phyloP scores from a whole-genome alignment of 768 basidiomycete genomes.

The Russula emetica region DNA sequence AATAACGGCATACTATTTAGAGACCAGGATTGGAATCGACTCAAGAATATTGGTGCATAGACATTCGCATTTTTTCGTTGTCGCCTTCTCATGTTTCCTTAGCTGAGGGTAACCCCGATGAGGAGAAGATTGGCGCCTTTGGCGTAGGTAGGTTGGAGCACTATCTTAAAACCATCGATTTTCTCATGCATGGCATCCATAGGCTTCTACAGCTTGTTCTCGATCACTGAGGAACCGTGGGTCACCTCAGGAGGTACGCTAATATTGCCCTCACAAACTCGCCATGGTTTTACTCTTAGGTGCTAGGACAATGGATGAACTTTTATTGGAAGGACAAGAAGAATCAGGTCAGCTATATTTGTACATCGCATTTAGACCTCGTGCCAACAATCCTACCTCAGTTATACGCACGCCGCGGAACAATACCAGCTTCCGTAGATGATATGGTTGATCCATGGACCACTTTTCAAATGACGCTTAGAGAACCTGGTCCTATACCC shows the following conservation, averaged over 20 bases:
- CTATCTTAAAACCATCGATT: neutral
- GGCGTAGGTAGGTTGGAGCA: constrained; percentile 56
- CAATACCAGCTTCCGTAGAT: constrained; percentile 43
- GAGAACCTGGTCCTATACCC: constrained; percentile 77
- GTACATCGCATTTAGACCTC: neutral
- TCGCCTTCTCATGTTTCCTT: constrained; percentile 6
- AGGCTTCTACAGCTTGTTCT: constrained; percentile 80
- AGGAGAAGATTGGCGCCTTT: constrained; percentile 94
- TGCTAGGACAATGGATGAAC: constrained; percentile 80
- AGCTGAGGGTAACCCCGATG: constrained; percentile 93
- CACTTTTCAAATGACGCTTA: constrained; percentile 83
- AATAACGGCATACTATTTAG: constrained; percentile 85
- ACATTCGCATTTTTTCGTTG: neutral
- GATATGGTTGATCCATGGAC: too few relatives aligned
- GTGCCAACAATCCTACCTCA: constrained; percentile 32
- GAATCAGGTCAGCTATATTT: constrained; percentile 56
- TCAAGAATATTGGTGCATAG: constrained; percentile 77
- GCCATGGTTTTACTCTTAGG: constrained; percentile 31
- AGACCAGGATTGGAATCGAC: constrained; percentile 80
- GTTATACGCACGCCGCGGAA: constrained; percentile 80
- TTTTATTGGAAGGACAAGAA: constrained; percentile 96
- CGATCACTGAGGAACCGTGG: constrained; percentile 78
- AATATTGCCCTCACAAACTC: constrained; percentile 30
- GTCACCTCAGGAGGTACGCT: too few relatives aligned
- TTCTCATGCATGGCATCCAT: neutral